Base-by-base conservation (phyloP, 495 filamentous ascomycete species). In the Diplogelasinospora grovesii region DNA sequence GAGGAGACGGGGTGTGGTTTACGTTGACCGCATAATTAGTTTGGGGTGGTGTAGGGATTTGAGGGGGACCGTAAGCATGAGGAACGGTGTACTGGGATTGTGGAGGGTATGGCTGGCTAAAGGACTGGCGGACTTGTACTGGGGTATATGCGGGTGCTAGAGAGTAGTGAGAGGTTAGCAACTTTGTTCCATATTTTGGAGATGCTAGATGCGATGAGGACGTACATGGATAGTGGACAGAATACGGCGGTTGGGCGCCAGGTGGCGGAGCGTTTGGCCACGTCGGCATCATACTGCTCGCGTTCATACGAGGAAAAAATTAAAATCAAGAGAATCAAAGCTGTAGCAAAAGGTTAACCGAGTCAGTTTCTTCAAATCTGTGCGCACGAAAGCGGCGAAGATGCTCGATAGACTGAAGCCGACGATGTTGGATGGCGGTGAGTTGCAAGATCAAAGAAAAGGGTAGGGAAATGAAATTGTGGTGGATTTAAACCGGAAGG, bases 131-230 rank as follows among this genome's bases (percentile, higher is more conserved):
- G 39, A 69, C 61, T 19, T 58, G 56, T 20, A 80, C 73, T 35
- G 76, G 43, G 22, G 67, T 74, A 54, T 69, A 82, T 22, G 74
- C 71, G 22, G 68, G 46, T 27, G 52, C 66, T 64, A 37, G 22
- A 25, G 49, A 41, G 24, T 2, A 10, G 21, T 8, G 8, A 14
- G 14, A 18, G n/a, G 40, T 56, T 34, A 50, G 56, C 58, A 48
- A 61, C 54, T n/a, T n/a, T 10, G 40, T 28, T 21, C 5, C 1
- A 11, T 14, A 23, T 21, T 8, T 8, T 7, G 22, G 38, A 1
- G 5, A 29, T 20, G 26, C 3, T 2, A 13, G 24, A 39, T 19
- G 36, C 14, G 5, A 11, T 28, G 26, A 11, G 26, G 26, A n/a
- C n/a, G n/a, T n/a, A n/a, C n/a, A n/a, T n/a, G n/a, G n/a, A n/a